Evolutionary conservation across 225 moss, liverwort and hornwort genomes (phyloP).

Genomic region (Pleurozium schreberi): DNA sequence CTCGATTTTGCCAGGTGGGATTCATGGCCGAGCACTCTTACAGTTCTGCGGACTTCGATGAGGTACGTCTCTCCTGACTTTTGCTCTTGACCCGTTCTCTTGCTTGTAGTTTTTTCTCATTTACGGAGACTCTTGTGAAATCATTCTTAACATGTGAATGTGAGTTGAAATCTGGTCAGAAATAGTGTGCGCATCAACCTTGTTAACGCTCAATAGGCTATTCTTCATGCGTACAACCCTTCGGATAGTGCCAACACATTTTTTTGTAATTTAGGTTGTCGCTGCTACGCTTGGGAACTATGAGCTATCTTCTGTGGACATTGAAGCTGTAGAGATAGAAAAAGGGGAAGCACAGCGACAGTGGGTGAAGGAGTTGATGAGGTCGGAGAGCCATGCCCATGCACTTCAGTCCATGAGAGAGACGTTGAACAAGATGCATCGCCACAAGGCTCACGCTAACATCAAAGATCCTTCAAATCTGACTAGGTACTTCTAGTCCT

Average conservation of each 20-base stretch:
- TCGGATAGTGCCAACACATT: neutral
- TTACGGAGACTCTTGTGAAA: neutral
- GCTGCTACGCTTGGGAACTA: conserved; percentile 76
- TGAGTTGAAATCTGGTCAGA: neutral
- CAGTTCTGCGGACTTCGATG: conserved; percentile 62
- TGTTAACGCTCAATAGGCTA: neutral
- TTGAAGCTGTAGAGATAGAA: conserved; percentile 37
- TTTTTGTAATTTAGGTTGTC: conserved; percentile 41
- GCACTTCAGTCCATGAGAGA: conserved; percentile 59
- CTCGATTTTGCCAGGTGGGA: conserved; percentile 39
- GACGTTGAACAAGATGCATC: conserved; percentile 50
- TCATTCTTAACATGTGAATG: neutral
- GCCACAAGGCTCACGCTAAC: conserved; percentile 26
- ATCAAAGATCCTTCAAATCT: conserved; percentile 51
- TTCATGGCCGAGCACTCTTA: conserved; percentile 77
- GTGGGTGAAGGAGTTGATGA: conserved; percentile 69
- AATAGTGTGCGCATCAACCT: neutral
- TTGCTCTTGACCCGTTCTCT: neutral
- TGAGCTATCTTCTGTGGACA: conserved; percentile 41
- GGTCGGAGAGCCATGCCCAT: conserved; percentile 59
- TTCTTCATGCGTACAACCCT: neutral
- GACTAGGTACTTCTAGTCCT: conserved; percentile 30
- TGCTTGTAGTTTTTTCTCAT: neutral
- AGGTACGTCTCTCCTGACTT: conserved; percentile 8
- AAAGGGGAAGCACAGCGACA: conserved; percentile 49